These are phyloP conservation scores for Calocybe cyanea DNA, from an alignment of 768 basidiomycete species.

Conservation along the genomic window DNA sequence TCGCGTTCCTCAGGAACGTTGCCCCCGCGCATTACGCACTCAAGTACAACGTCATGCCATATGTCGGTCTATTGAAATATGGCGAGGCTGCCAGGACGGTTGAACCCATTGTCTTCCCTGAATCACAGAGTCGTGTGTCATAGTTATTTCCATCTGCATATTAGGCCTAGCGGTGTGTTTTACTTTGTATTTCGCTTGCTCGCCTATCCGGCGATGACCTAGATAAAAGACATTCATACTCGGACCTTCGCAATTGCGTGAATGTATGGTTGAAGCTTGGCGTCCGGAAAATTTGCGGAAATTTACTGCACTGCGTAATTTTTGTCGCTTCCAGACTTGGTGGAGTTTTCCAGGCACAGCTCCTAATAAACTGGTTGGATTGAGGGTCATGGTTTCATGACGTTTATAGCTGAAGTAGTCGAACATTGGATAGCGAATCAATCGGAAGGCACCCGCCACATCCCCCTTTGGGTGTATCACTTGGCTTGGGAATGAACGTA, in stretches of 20 bases:
- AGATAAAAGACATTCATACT: not conserved
- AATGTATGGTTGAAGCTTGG: not conserved
- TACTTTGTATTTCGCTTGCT: conserved; percentile 1
- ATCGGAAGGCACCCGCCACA: conserved; percentile 8
- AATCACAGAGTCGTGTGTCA: conserved; percentile 36
- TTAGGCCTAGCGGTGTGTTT: not conserved
- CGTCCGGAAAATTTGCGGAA: not conserved
- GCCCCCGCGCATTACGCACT: conserved; percentile 66
- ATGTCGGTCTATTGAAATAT: conserved; percentile 74
- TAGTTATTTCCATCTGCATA: conserved; percentile 10
- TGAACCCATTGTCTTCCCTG: conserved; percentile 37
- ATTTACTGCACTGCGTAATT: not conserved
- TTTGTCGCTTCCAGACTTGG: not conserved
- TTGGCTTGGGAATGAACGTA: not conserved
- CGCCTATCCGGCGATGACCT: not conserved
- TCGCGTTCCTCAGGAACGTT: conserved; percentile 44
- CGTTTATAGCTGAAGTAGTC: not conserved
- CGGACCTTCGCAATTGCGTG: too few relatives aligned
- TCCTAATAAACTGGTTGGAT: too few relatives aligned
- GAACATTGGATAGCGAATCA: not conserved
- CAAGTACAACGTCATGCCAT: conserved; percentile 90
- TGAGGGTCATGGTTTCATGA: not conserved
- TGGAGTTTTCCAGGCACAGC: too few relatives aligned
- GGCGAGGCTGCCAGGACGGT: conserved; percentile 60
- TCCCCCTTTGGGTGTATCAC: not conserved